Base-by-base conservation (phyloP, 176 grass and related monocot genomes). In the Lolium perenne region DNA sequence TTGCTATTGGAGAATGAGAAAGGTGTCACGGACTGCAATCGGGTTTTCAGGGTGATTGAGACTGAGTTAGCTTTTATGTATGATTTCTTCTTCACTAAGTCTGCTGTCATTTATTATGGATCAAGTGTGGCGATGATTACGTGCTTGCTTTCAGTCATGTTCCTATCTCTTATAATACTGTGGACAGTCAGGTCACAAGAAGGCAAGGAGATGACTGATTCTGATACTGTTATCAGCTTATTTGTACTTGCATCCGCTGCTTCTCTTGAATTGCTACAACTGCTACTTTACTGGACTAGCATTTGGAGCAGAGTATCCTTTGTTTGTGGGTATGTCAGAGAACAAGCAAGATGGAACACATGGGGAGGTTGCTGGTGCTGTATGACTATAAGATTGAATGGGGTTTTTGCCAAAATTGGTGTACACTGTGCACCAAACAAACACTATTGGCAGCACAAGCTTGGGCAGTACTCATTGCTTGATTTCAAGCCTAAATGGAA, bases 11-110 rank as follows among this genome's bases (percentile, higher is more conserved):
- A 43, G 45, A 62, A 61, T 8, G 59, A 51, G 70, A 10, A 51
- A 7, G 59, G 46, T 15, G 5, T 5, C 10, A 18, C 12, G 0
- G 54, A 53, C 13, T 80, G 1, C 57, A 7, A 81, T 16, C 51
- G 69, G n/a, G 11, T n/a, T 14, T 87, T 76, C 49, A 55, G 16
- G 74, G 74, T 55, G 25, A 76, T 76, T 55, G 74, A 76, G 3
- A 35, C 16, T 0, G 74, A 73, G 43, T 25, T 73, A 15, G 70
- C 70, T 2, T 73, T 73, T 13, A 48, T 73, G 70, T 73, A 73
- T 25, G 70, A 73, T 73, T 73, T 73, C 11, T 73, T 73, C 70
- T 73, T 73, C 70, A 73, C 70, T 23, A 73, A 13, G 0, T 73
- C 11, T 48, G 70, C 70, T 48, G 70, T 22, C 70, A 73, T 49